Percentiles rank a stretch among this genome's conserved stretches.
phyloP scores from a whole-genome alignment of 2,329 filamentous ascomycete species.

The Zalaria sp. region DNA sequence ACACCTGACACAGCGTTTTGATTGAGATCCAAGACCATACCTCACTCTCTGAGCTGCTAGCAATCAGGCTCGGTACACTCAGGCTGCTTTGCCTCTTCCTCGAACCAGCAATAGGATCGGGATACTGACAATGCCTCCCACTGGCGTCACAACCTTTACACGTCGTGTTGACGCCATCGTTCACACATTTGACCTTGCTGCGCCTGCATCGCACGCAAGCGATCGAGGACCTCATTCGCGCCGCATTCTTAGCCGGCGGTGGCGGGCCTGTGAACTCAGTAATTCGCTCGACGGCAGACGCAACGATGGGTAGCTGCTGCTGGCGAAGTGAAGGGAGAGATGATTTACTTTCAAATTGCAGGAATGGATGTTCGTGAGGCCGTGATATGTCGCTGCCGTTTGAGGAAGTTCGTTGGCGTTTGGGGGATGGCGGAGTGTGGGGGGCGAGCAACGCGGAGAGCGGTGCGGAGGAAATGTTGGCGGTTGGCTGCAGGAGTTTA shows the following conservation, averaged over 20 bases:
- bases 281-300: neutral
- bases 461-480: neutral
- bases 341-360: no score
- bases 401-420: neutral
- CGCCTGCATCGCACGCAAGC: constrained; percentile 62
- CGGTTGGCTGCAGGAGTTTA: neutral
- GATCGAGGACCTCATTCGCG: constrained; percentile 59
- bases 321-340: neutral
- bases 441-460: neutral
- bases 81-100: constrained; percentile 6
- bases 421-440: neutral
- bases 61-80: constrained; percentile 1
- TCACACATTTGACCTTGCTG: constrained; percentile 81
- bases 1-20: neutral
- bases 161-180: constrained; percentile 54
- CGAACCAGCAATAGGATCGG: constrained; percentile 32
- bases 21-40: neutral
- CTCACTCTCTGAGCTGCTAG: constrained; percentile 1
- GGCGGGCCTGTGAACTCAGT: neutral
- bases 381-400: neutral
- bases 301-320: neutral
- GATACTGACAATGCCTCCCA: constrained; percentile 60
- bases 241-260: constrained; percentile 2
- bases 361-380: no score
- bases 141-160: constrained; percentile 64